phyloP scores from a whole-genome alignment of 2,329 filamentous ascomycete genomes.

The Rutstroemia sp. region DNA sequence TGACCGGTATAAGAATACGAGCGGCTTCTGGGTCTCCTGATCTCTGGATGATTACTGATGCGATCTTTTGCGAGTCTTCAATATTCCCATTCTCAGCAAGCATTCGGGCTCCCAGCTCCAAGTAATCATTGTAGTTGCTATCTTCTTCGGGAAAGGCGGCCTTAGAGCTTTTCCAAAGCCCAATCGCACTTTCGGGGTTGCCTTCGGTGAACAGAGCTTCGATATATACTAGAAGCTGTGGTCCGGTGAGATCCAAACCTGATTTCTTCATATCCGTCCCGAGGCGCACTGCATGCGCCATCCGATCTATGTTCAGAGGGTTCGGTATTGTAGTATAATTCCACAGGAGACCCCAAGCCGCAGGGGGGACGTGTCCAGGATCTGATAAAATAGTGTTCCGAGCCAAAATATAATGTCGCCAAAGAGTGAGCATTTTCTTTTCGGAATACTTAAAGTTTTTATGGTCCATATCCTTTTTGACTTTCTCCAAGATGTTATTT shows the following conservation, averaged over 20 bases:
- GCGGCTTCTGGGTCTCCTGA: conserved; percentile 38
- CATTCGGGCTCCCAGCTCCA: conserved; percentile 60
- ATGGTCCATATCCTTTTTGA: background rate
- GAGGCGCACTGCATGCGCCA: conserved; percentile 54
- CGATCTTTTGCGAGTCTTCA: conserved; percentile 50
- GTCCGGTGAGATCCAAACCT: conserved; percentile 44
- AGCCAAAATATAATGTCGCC: conserved; percentile 43
- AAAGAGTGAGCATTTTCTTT: conserved; percentile 18
- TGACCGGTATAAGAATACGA: conserved; percentile 59
- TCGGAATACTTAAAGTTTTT: background rate
- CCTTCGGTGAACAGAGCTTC: conserved; percentile 60
- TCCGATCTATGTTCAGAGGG: conserved; percentile 43
- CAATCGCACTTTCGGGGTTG: conserved; percentile 35
- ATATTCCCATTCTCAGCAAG: conserved; percentile 49
- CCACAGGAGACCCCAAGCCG: conserved; percentile 62
- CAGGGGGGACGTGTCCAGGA: conserved; percentile 49
- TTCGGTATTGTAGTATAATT: conserved; percentile 43
- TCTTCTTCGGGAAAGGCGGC: conserved; percentile 14
- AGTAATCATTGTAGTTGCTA: conserved; percentile 42
- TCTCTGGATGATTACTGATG: conserved; percentile 44
- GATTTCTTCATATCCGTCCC: conserved; percentile 58
- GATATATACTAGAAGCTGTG: conserved; percentile 59
- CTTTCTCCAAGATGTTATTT: background rate
- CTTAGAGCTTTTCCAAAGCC: conserved; percentile 32
- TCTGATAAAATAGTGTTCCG: conserved; percentile 37